A percentile compares a stretch with the other conserved stretches of the same genome.
phyloP scores from a whole-genome alignment of 805 yeast species.

The Lipomyces yamadae region DNA sequence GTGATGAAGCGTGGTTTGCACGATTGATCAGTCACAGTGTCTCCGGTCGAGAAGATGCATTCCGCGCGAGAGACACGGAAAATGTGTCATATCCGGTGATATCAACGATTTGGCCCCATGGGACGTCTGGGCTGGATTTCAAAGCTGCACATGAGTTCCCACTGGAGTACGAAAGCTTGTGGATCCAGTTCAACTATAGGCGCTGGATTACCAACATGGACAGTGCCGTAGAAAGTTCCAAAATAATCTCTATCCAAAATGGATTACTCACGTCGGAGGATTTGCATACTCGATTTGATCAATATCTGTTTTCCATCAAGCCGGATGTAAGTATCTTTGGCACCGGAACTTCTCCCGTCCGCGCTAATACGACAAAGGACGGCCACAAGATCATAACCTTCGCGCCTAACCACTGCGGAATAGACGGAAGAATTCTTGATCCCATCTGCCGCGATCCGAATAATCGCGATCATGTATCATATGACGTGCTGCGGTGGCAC shows the following conservation, averaged over 20 bases:
- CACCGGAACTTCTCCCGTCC: background rate
- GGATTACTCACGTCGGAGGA: constrained; percentile 1
- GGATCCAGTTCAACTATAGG: constrained; percentile 6
- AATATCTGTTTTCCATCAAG: constrained; percentile 2
- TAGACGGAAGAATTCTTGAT: constrained; percentile 14
- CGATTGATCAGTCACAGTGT: constrained; percentile 8
- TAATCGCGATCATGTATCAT: constrained; percentile 9
- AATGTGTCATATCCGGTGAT: constrained; percentile 9
- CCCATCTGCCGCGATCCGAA: constrained; percentile 11
- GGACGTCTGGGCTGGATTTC: constrained; percentile 11
- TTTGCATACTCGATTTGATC: constrained; percentile 10
- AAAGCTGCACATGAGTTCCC: constrained; percentile 6
- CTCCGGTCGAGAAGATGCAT: constrained; percentile 11
- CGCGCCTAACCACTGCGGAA: constrained; percentile 8
- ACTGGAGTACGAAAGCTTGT: constrained; percentile 5
- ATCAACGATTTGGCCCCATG: background rate
- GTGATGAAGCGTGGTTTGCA: constrained; percentile 5
- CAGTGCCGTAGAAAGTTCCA: constrained; percentile 7
- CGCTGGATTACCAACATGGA: constrained; percentile 11
- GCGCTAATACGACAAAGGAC: constrained; percentile 9
- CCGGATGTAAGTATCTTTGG: constrained; percentile 8
- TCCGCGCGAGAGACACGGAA: constrained; percentile 9
- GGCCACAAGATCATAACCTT: constrained; percentile 6
- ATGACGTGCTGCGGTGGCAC: constrained; percentile 20
- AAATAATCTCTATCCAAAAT: constrained; percentile 1